Base-by-base conservation (phyloP, 2,329 filamentous ascomycete species). In the Colletotrichum paranaense region DNA sequence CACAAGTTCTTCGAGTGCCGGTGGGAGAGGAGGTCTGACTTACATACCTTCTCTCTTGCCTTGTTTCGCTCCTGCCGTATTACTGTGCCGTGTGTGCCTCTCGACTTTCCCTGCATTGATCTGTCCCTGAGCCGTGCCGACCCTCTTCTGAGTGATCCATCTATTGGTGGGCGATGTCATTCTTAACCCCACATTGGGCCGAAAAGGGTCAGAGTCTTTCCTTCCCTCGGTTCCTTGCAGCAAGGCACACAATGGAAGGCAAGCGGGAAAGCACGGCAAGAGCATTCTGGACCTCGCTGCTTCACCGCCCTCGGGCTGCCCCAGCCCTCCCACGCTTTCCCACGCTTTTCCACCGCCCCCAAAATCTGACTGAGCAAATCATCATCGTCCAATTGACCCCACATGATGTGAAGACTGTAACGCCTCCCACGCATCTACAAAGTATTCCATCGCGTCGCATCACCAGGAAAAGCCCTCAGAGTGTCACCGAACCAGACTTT, bases 81-180 rank as follows among this genome's bases (percentile, higher is more conserved):
- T 49, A 11, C 30, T 11, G 30, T 11, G 30, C 30, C 30, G 30
- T 32, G 11, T 35, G 42, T 49, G 42, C 7, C 42, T 19, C 57
- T 46, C 59, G 52, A 59, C 24, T 60, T 60, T 59, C 59, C 42
- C 69, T 30, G 70, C 66, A 69, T 49, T 56, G 66, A n/a, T 55
- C 66, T 22, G 32, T n/a, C 2, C 7, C 16, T 72, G 70, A 72
- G 46, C 70, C 66, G 69, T 72, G 69, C 66, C 30, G 8, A 24
- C 28, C 62, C 30, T 35, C n/a, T n/a, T 24, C 42, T 49, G 19
- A 19, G 7, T 4, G 42, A 19, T 46, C 19, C 16, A n/a, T 8
- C 19, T 9, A 42, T 42, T 16, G 38, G 38, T 42, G 32, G 4
- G 32, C 11, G 11, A 19, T 46, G n/a, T 42, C 22, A 5, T 42